Conservation (phyloP, 1,139 yeast species). For the Geotrichum citri-aurantii region DNA sequence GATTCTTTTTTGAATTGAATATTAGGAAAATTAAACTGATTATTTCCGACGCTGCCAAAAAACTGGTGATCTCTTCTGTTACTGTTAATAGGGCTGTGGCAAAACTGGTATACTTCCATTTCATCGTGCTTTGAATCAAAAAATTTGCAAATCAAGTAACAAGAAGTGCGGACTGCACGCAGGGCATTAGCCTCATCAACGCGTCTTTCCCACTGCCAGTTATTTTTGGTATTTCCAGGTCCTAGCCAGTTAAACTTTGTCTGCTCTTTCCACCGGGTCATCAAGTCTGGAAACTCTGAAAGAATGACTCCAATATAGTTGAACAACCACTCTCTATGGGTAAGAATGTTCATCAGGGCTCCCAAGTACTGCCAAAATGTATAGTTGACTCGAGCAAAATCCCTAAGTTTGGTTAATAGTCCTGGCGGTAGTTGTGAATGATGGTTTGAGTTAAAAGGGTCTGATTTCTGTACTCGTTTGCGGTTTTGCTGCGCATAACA, state of each 20-base stretch:
- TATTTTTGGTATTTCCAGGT: not conserved
- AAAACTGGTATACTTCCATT: conserved; percentile 9
- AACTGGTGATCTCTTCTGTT: not conserved
- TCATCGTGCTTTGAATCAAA: conserved; percentile 16
- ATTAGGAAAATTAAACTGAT: not conserved
- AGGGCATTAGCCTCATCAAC: conserved; percentile 4
- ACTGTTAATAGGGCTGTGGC: not conserved
- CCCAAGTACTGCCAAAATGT: conserved; percentile 19
- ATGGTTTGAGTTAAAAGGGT: not conserved
- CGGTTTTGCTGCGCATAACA: not conserved
- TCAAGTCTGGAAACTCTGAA: conserved; percentile 11
- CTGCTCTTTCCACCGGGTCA: not conserved
- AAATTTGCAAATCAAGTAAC: conserved; percentile 16
- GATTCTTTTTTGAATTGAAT: not conserved
- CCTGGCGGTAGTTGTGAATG: not conserved
- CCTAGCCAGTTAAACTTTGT: not conserved
- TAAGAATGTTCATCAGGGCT: conserved; percentile 15
- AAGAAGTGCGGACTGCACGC: conserved; percentile 15
- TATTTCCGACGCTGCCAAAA: not conserved
- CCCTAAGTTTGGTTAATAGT: not conserved
- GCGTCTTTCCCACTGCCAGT: not conserved
- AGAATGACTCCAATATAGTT: conserved; percentile 15
- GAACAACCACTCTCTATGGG: conserved; percentile 16
- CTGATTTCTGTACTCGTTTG: not conserved
- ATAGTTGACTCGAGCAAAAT: conserved; percentile 15